These are phyloP conservation scores for Vitis hybrid DNA, from an alignment of 177 flowering plant species.

Conservation along the genomic window DNA sequence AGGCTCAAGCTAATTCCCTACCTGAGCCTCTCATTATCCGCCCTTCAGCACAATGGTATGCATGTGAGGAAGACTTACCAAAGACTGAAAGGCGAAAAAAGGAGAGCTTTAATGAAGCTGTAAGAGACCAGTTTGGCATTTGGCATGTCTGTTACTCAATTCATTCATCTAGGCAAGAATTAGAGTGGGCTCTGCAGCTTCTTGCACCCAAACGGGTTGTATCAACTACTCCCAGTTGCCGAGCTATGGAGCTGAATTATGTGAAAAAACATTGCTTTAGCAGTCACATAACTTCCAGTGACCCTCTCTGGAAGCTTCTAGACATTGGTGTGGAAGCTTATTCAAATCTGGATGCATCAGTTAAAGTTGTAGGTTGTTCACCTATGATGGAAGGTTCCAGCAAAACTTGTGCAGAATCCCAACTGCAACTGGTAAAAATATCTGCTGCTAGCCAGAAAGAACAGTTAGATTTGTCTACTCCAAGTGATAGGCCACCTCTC, in stretches of 20 bases:
- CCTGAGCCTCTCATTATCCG: slow-evolving; percentile 84
- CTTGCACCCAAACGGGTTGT: slow-evolving; percentile 76
- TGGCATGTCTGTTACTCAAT: slow-evolving; percentile 93
- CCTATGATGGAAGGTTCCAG: slow-evolving; percentile 17
- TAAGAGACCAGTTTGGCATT: slow-evolving; percentile 71
- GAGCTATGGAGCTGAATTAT: slow-evolving; percentile 77
- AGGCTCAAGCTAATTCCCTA: slow-evolving; percentile 47
- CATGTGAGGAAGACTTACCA: slow-evolving; percentile 43
- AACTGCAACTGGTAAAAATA: slow-evolving; percentile 14
- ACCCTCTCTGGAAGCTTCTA: slow-evolving; percentile 68
- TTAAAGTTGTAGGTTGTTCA: slow-evolving; percentile 14
- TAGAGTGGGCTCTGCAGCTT: slow-evolving; percentile 83
- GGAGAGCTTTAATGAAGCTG: slow-evolving; percentile 44
- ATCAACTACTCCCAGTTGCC: slow-evolving; percentile 75
- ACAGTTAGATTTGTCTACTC: slow-evolving; percentile 40
- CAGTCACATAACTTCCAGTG: slow-evolving; percentile 31
- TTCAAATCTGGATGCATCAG: slow-evolving; percentile 12
- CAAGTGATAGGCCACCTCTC: slow-evolving; percentile 40
- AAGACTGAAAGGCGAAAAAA: slow-evolving; percentile 28
- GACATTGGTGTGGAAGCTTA: slow-evolving; percentile 41
- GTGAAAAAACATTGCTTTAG: slow-evolving; percentile 52
- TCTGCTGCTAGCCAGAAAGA: slow-evolving; percentile 16
- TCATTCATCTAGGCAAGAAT: slow-evolving; percentile 82
- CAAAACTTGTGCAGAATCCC: slow-evolving; percentile 17
- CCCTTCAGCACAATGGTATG: slow-evolving; percentile 89